These are phyloP conservation scores for Alternaria viburni DNA, from an alignment of 2,329 filamentous ascomycete genomes.

Conservation along the genomic window DNA sequence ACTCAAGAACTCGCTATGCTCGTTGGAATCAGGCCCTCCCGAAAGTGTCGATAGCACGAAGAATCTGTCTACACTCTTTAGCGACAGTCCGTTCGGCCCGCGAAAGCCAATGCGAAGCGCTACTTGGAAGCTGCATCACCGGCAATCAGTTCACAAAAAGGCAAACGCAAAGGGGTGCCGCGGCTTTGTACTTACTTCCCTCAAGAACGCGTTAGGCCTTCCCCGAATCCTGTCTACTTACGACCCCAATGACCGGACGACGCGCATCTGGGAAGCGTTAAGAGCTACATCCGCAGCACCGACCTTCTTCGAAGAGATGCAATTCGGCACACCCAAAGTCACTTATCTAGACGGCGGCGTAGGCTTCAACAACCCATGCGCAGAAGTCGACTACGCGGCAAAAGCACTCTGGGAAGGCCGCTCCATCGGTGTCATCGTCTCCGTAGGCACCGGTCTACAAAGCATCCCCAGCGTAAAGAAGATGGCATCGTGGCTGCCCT, in stretches of 20 bases:
- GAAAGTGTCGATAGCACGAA: background rate
- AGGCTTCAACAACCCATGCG: conserved; percentile 59
- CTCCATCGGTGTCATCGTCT: conserved; percentile 49
- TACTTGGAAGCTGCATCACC: conserved; percentile 46
- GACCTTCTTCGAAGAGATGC: conserved; percentile 59
- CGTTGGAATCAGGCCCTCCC: conserved; percentile 14
- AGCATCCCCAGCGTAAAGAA: conserved; percentile 48
- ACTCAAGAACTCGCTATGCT: conserved; percentile 20
- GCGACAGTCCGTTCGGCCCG: conserved; percentile 23
- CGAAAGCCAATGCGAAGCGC: conserved; percentile 19
- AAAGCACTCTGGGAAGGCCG: conserved; percentile 49
- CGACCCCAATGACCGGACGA: conserved; percentile 48
- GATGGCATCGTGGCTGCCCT: conserved; percentile 47
- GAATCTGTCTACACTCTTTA: conserved; percentile 12
- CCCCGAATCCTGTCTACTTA: conserved; percentile 48
- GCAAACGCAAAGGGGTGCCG: conserved; percentile 43
- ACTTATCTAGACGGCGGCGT: conserved; percentile 59
- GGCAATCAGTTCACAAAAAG: conserved; percentile 44
- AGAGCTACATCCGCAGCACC: conserved; percentile 60
- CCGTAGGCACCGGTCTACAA: conserved; percentile 48
- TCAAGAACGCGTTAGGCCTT: conserved; percentile 48
- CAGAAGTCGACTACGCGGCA: conserved; percentile 57
- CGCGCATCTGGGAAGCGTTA: conserved; percentile 58
- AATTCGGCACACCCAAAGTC: conserved; percentile 55
- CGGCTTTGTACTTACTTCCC: conserved; percentile 47